Conservation (phyloP, 331 rosid genomes). For the Stylosanthes scabra region DNA sequence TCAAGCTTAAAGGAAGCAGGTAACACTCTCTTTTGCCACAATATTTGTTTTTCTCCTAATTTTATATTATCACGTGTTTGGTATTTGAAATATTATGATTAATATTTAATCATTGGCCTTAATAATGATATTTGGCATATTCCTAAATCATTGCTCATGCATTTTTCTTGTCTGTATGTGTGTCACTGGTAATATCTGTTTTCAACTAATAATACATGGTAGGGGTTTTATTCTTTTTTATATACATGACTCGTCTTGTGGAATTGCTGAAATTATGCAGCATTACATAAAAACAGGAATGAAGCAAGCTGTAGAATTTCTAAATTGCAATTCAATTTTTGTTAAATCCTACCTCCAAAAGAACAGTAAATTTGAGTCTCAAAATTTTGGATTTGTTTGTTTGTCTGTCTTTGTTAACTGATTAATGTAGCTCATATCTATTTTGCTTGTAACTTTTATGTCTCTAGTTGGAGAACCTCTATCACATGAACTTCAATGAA, state of each 20-base stretch:
- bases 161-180: neutral
- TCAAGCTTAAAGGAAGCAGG: constrained; percentile 89
- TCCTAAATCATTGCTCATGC: neutral
- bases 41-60: neutral
- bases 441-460: neutral
- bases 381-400: constrained; percentile 2
- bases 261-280: constrained; percentile 2
- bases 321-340: neutral
- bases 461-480: constrained; percentile 28
- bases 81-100: constrained; percentile 11
- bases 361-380: neutral
- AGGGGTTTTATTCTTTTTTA: neutral
- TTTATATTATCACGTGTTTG: constrained; percentile 5
- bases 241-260: neutral
- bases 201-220: neutral
- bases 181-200: neutral
- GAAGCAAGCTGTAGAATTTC: neutral
- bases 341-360: neutral
- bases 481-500: constrained; percentile 20
- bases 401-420: constrained; percentile 26
- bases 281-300: constrained; percentile 1
- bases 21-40: constrained; percentile 39
- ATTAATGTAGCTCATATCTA: constrained; percentile 23
- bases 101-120: constrained; percentile 7
- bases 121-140: neutral